Evolutionary conservation across 2,329 filamentous ascomycete genomes (phyloP).

Genomic region (Berkeleyomyces basicola): DNA sequence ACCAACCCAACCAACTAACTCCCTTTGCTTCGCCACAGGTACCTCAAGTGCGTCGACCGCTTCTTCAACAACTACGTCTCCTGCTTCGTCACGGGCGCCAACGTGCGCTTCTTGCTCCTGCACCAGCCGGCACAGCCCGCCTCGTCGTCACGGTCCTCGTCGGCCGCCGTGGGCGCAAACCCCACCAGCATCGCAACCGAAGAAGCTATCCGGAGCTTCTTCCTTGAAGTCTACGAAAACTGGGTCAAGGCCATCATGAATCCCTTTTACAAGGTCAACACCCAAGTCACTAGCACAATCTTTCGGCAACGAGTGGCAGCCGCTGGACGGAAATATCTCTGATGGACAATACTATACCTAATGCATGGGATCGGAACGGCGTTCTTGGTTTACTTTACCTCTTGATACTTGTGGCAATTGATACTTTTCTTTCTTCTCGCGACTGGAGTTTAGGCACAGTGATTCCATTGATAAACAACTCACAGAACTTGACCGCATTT

Average conservation of each 20-base stretch:
- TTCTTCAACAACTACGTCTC: constrained; percentile 94
- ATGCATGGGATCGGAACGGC: background rate
- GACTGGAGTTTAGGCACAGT: constrained; percentile 2
- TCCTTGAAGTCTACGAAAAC: constrained; percentile 86
- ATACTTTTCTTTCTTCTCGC: background rate
- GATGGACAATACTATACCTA: constrained; percentile 17
- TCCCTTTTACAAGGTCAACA: constrained; percentile 79
- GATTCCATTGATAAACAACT: no score
- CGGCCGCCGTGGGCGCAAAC: constrained; percentile 63
- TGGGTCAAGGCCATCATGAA: constrained; percentile 97
- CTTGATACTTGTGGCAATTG: background rate
- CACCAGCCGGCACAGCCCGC: constrained; percentile 48
- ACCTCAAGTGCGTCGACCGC: constrained; percentile 90
- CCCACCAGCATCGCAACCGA: constrained; percentile 81
- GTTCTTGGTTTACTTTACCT: background rate
- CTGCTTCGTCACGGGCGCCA: constrained; percentile 82
- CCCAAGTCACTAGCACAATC: constrained; percentile 70
- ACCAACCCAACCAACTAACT: constrained; percentile 52
- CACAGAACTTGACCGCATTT: no score
- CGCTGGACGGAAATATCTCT: constrained; percentile 86
- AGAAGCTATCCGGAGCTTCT: constrained; percentile 89
- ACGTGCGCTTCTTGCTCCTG: constrained; percentile 85
- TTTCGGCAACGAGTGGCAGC: constrained; percentile 70
- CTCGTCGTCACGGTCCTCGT: constrained; percentile 31
- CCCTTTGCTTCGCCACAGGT: constrained; percentile 37